Base-by-base conservation (phyloP, 768 basidiomycete species). In the Naganishia vaughanmartiniae region DNA sequence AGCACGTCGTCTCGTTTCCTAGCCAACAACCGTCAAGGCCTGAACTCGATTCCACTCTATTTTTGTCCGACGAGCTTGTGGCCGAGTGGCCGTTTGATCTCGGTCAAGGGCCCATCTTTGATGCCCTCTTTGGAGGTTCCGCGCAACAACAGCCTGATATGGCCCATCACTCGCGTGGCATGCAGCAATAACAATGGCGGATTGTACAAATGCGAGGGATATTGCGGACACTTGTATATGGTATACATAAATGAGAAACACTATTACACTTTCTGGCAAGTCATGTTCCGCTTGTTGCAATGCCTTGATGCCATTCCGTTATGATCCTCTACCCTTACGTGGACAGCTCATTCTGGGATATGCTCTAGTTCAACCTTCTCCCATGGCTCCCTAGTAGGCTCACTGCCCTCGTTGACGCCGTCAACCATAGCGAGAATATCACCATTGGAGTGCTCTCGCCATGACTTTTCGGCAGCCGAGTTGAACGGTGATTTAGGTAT, bases 381-480 rank as follows among this genome's bases (percentile, higher is more conserved):
- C 54, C 6, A 55, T n/a, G 28, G 5, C 10, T 14, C 28, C 14
- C 28, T 55, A 30, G 54, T 55, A 15, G 54, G 54, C 54, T 14
- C 54, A 26, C 15, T 56, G 4, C 15, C 33, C 45, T 54, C 33
- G 54, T 54, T n/a, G 54, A 54, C 33, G 6, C 54, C n/a, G 21
- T 65, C 63, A 21, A 31, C 24, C 24, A 42, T 33, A 26, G 65
- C 65, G n/a, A 67, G 36, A 26, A 72, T 58, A 34, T 68, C 66
- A 2, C 65, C 70, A 56, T 73, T 51, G 28, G 57, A 31, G 56
- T 66, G 65, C 34, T 69, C 58, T 33, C 33, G 65, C 69, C 65
- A 73, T 53, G 42, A 34, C 45, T 65, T 60, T 65, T 73, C 72
- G 30, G 68, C 69, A 19, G 68, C 69, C 69, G 45, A 58, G 58